Evolutionary conservation across 2,329 filamentous ascomycete genomes (phyloP).

Genomic region (Hirsutella rhossiliensis): DNA sequence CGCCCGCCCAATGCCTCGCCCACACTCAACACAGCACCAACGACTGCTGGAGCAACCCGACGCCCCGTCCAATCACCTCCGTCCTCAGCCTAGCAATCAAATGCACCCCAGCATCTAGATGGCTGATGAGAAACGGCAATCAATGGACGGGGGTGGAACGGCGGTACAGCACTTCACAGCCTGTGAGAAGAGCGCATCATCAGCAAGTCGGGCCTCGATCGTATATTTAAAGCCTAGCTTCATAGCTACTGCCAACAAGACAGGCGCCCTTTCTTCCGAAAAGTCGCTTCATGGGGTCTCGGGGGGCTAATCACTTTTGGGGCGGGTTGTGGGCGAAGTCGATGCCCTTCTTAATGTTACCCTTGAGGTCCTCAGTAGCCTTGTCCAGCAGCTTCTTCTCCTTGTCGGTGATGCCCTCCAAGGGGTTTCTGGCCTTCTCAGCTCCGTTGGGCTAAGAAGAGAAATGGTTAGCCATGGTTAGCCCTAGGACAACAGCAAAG

Average conservation of each 20-base stretch:
- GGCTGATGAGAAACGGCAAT: background rate
- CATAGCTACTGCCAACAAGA: conserved; percentile 19
- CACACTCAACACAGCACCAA: background rate
- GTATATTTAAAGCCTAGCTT: conserved; percentile 23
- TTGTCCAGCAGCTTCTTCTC: conserved; percentile 80
- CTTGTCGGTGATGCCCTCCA: conserved; percentile 65
- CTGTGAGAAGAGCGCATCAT: conserved; percentile 21
- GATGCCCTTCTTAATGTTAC: conserved; percentile 90
- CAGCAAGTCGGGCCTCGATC: conserved; percentile 21
- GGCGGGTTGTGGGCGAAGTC: conserved; percentile 80
- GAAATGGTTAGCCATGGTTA: conserved; percentile 12
- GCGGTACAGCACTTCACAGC: conserved; percentile 20
- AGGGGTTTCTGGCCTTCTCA: conserved; percentile 73
- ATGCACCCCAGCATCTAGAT: background rate
- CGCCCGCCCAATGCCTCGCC: background rate
- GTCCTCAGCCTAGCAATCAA: background rate
- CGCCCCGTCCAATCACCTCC: background rate
- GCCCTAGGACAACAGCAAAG: background rate
- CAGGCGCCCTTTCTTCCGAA: conserved; percentile 12
- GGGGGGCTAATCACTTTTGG: conserved; percentile 58
- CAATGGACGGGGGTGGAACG: background rate
- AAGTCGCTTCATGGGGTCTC: conserved; percentile 14
- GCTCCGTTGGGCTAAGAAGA: conserved; percentile 58
- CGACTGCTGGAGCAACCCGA: background rate
- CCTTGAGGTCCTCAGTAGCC: conserved; percentile 66